phyloP scores from a whole-genome alignment of 352 stramenopile species.

The Phytophthora megakarya region DNA sequence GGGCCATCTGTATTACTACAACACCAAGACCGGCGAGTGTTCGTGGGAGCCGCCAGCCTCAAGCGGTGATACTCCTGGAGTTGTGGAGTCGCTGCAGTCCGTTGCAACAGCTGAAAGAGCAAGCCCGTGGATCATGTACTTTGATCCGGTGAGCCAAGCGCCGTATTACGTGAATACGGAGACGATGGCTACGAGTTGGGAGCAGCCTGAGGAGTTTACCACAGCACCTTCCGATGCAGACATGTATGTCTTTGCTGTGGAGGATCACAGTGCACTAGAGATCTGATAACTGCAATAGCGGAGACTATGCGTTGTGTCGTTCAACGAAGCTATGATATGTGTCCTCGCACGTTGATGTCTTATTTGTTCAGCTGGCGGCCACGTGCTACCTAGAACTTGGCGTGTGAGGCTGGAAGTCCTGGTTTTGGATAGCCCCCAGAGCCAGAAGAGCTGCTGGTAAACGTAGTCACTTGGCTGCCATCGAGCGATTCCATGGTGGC shows the following conservation, averaged over 20 bases:
- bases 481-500: not conserved
- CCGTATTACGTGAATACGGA: slow-evolving; percentile 63
- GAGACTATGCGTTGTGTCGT: not conserved
- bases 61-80: slow-evolving; percentile 10
- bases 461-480: slow-evolving; percentile 18
- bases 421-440: slow-evolving; percentile 26
- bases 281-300: slow-evolving; percentile 22
- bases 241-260: slow-evolving; percentile 53
- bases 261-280: slow-evolving; percentile 24
- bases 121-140: slow-evolving; percentile 48
- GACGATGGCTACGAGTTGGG: slow-evolving; percentile 59
- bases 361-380: slow-evolving; percentile 32
- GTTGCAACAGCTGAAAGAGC: slow-evolving; percentile 15
- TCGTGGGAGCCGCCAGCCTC: slow-evolving; percentile 52
- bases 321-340: slow-evolving; percentile 1
- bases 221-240: slow-evolving; percentile 27
- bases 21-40: slow-evolving; percentile 58
- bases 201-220: slow-evolving; percentile 39
- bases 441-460: slow-evolving; percentile 27
- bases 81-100: slow-evolving; percentile 8
- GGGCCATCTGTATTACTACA: slow-evolving; percentile 76
- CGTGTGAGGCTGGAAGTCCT: slow-evolving; percentile 3
- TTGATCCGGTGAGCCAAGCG: slow-evolving; percentile 45
- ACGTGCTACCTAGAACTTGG: slow-evolving; percentile 17
- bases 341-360: slow-evolving; percentile 27